Base-by-base conservation (phyloP, 2,329 filamentous ascomycete species). In the Sclerotiophoma versabilis region DNA sequence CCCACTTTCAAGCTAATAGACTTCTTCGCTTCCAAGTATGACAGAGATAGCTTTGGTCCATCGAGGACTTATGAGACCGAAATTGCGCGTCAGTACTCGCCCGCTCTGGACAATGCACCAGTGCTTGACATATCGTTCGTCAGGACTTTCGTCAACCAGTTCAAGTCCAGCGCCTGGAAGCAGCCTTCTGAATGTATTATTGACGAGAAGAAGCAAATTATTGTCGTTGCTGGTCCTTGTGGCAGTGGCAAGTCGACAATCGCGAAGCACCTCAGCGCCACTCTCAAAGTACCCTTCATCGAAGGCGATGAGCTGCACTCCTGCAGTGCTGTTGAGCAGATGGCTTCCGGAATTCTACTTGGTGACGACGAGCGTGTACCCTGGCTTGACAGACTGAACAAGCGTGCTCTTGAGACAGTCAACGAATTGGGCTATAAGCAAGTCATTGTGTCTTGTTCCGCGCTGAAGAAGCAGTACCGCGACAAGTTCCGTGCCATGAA, bases 21-120 rank as follows among this genome's bases (percentile, higher is more conserved):
- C 34, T 85, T 83, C 71, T 84, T 83, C 53, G 68, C 75, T 4
- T 71, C 72, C 2, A 84, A 84, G 62, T 85, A 84, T 57, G 79
- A 80, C 41, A 54, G 49, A 2, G 59, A 62, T n/a, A 34, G 14
- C 2, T 63, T 62, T 34, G 41, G 43, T 5, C 50, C 62, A 26
- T 37, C 46, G 2, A 41, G 58, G 17, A 65, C 58, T 4, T 68
- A 65, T 26, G 54, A 62, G 3, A 68, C 63, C 4, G 39, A 20
- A 8, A 38, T 59, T 17, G 63, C 65, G 22, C 37, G 57, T 4
- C 15, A 27, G 1, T 59, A 56, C 26, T 68, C 65, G 9, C 58
- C 60, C 8, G 32, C 63, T 4, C 49, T 66, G 2, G 42, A 57
- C 1, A 54, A 51, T 22, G 63, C 63, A n/a, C 58, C 62, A 4